phyloP scores from a whole-genome alignment of 1,284 basidiomycete species.

The Pseudozyma sp. region DNA sequence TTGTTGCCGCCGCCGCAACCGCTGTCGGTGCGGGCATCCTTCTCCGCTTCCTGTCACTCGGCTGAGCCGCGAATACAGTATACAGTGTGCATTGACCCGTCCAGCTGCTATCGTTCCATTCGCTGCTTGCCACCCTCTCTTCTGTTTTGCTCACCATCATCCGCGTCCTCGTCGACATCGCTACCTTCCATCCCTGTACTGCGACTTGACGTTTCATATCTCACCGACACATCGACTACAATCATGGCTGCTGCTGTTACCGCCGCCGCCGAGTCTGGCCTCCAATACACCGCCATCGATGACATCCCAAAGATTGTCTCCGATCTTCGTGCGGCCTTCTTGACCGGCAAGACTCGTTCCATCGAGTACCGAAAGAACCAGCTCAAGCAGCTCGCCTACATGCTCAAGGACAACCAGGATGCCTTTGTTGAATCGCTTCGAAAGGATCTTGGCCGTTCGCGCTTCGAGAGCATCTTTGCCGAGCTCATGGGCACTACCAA shows the following conservation, averaged over 20 bases:
- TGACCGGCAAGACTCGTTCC: conserved; percentile 72
- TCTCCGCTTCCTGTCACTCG: too few relatives aligned
- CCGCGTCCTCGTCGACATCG: too few relatives aligned
- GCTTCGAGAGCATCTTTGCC: conserved; percentile 67
- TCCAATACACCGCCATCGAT: conserved; percentile 51
- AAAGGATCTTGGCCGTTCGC: conserved; percentile 73
- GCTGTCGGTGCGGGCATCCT: too few relatives aligned
- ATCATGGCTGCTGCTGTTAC: conserved; percentile 36
- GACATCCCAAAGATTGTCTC: conserved; percentile 69
- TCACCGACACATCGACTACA: neutral
- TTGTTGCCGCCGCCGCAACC: too few relatives aligned
- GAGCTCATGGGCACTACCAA: conserved; percentile 67
- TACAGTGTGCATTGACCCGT: too few relatives aligned
- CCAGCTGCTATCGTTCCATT: too few relatives aligned
- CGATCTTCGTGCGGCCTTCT: conserved; percentile 72
- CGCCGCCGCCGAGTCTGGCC: conserved; percentile 48
- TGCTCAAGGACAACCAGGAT: conserved; percentile 75
- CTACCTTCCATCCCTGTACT: neutral
- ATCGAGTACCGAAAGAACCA: conserved; percentile 75
- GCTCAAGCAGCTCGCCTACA: conserved; percentile 75
- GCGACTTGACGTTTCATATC: neutral
- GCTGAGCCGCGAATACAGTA: too few relatives aligned
- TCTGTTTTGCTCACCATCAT: too few relatives aligned
- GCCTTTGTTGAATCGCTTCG: conserved; percentile 72
- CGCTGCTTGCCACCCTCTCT: too few relatives aligned